Base-by-base conservation (phyloP, 2,329 filamentous ascomycete species). In the Lachnellula subtilissima region DNA sequence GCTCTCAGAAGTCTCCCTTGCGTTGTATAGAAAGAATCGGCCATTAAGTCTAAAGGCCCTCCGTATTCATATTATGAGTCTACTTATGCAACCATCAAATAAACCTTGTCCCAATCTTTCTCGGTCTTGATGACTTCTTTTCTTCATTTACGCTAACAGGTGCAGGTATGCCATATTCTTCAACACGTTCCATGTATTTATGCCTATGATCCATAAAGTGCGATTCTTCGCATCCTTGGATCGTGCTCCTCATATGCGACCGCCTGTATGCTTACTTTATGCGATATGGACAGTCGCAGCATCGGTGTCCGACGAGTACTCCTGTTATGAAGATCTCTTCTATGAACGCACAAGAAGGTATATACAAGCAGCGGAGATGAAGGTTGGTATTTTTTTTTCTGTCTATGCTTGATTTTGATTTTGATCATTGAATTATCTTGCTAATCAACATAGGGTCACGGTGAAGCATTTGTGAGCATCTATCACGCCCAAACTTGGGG, bases 251-350 rank as follows among this genome's bases (percentile, higher is more conserved):
- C 81, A 88, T 55, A 83, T 87, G 77, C 86, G 89, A 55, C 92
- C 93, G 2, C 89, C 92, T 1, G 83, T 95, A 67, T 89, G 84
- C 65, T 74, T 97, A 43, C 83, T 92, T 66, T 97, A 97, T 71
- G 87, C 86, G 23, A 89, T 97, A 69, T 96, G 91, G 91, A 82
- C 86, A n/a, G 76, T 89, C 64, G 89, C 89, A 8, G 84, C 91
- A 5, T 81, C 83, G 14, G 77, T 86, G 1, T 83, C 86, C 35
- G 80, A 88, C 42, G 90, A 90, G 67, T 95, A 95, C 66, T 76
- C 80, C 7, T 74, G 76, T 8, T 81, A 91, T 40, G 84, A 91
- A 58, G 85, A 88, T 7, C 80, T 92, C 48, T 92, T 97, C 65
- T 96, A 97, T 69, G 80, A 83, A 50, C 82, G 91, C 43, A 83